Conservation (phyloP, 441 rosid species). For the Cnidoscolus chayamansa region DNA sequence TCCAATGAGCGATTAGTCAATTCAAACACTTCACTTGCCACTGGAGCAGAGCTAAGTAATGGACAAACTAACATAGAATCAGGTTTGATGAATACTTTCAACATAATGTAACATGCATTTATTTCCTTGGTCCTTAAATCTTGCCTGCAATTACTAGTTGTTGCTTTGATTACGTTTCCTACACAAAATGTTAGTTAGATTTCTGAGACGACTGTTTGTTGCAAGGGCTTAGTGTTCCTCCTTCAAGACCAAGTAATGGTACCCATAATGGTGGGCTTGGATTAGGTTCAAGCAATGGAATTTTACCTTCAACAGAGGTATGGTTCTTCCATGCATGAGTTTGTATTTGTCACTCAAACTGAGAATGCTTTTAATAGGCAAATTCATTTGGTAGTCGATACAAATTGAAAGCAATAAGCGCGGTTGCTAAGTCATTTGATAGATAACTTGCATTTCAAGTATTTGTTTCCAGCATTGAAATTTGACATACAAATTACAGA, state of each 20-base stretch:
- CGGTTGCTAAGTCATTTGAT: constrained; percentile 9
- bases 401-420: neutral
- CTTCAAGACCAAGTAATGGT: constrained; percentile 49
- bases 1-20: constrained; percentile 41
- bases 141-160: neutral
- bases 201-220: constrained; percentile 36
- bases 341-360: neutral
- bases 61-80: constrained; percentile 56
- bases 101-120: constrained; percentile 16
- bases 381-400: neutral
- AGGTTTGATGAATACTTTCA: constrained; percentile 41
- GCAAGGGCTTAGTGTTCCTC: constrained; percentile 53
- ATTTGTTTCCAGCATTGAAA: neutral
- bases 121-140: constrained; percentile 1
- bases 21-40: constrained; percentile 41
- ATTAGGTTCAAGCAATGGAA: constrained; percentile 51
- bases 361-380: neutral
- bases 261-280: constrained; percentile 47
- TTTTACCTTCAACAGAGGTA: constrained; percentile 54
- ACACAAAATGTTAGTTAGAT: constrained; percentile 21
- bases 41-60: constrained; percentile 55
- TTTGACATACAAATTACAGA: neutral
- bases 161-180: constrained; percentile 17
- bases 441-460: neutral
- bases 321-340: constrained; percentile 14